phyloP scores from a whole-genome alignment of 2,329 filamentous ascomycete genomes.

The Raffaelea ambrosiae region DNA sequence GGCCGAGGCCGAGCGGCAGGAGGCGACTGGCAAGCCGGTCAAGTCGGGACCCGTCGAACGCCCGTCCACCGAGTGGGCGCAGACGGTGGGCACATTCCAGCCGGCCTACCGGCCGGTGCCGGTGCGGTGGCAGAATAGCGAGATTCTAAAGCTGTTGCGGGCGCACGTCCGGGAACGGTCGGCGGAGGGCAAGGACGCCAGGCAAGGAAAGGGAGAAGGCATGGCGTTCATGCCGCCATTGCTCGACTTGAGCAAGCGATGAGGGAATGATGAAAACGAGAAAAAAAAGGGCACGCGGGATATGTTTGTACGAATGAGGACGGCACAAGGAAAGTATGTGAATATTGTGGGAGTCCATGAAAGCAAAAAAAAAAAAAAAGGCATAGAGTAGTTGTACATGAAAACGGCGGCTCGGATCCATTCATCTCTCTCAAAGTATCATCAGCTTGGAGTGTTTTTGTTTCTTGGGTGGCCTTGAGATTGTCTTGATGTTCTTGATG shows the following conservation, averaged over 20 bases:
- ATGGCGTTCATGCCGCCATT: conserved; percentile 52
- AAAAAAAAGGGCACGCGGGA: background rate
- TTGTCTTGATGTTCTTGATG: too few relatives aligned
- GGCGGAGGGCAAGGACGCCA: conserved; percentile 41
- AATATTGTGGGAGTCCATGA: too few relatives aligned
- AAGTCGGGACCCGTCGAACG: conserved; percentile 14
- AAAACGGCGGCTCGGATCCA: too few relatives aligned
- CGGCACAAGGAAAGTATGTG: too few relatives aligned
- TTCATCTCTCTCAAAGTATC: too few relatives aligned
- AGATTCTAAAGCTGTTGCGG: conserved; percentile 68
- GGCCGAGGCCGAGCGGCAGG: conserved; percentile 19
- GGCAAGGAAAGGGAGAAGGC: conserved; percentile 43
- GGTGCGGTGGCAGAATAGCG: conserved; percentile 71
- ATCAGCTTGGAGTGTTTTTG: too few relatives aligned
- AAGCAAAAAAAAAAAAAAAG: too few relatives aligned
- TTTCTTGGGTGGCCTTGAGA: too few relatives aligned
- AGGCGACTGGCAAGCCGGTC: conserved; percentile 9
- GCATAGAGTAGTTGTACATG: too few relatives aligned
- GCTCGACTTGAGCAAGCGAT: conserved; percentile 6
- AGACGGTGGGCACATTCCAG: conserved; percentile 91
- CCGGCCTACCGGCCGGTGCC: conserved; percentile 90
- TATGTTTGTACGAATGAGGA: too few relatives aligned
- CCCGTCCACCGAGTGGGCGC: conserved; percentile 78
- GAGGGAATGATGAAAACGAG: background rate
- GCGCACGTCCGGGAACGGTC: conserved; percentile 69